Evolutionary conservation across 768 basidiomycete species (phyloP).

Genomic region (Amanita pallidorosea): DNA sequence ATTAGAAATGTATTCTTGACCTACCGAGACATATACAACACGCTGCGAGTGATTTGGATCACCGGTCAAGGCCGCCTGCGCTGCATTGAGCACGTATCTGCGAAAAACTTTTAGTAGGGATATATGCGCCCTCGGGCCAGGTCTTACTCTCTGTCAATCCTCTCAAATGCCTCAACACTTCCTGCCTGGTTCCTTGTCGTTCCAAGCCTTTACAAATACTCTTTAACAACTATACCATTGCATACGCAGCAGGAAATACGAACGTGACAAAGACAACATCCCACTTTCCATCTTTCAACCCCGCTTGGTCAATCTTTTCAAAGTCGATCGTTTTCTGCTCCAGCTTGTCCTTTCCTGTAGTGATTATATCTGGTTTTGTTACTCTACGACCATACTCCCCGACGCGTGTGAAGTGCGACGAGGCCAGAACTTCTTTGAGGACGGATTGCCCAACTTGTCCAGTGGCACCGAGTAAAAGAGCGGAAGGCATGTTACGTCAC

Average conservation of each 20-base stretch:
- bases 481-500: constrained; percentile 13
- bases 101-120: neutral
- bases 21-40: constrained; percentile 64
- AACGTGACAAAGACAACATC: constrained; percentile 69
- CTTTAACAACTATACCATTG: neutral
- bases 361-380: constrained; percentile 31
- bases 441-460: constrained; percentile 57
- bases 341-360: constrained; percentile 43
- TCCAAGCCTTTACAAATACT: constrained; percentile 35
- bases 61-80: constrained; percentile 46
- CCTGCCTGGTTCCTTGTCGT: constrained; percentile 55
- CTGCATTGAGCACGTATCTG: constrained; percentile 66
- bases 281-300: constrained; percentile 47
- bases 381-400: constrained; percentile 62
- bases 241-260: constrained; percentile 12
- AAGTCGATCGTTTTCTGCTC: constrained; percentile 61
- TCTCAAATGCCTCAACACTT: constrained; percentile 55
- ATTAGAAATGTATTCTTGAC: no score
- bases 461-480: constrained; percentile 69
- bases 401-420: constrained; percentile 43
- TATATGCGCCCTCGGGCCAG: neutral
- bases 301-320: constrained; percentile 36
- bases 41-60: constrained; percentile 39
- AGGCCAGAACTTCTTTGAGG: constrained; percentile 50
- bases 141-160: constrained; percentile 66